These are phyloP conservation scores for Acrodontium crateriforme DNA, from an alignment of 2,329 filamentous ascomycete species.

Conservation along the genomic window DNA sequence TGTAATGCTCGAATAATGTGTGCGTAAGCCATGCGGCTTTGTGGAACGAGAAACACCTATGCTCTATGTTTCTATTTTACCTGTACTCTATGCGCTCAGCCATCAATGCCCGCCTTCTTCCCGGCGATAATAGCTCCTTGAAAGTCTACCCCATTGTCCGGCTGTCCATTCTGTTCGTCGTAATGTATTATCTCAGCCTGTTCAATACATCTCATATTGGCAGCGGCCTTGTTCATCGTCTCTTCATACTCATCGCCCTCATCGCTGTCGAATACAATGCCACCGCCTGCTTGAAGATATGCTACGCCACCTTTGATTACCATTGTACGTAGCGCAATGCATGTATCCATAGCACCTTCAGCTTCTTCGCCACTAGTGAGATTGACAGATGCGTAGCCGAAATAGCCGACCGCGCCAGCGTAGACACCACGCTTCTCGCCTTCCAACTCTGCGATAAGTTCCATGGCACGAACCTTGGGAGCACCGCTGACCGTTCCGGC, in stretches of 20 bases:
- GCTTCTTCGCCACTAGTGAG: conserved; percentile 41
- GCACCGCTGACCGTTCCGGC: conserved; percentile 91
- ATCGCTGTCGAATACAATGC: conserved; percentile 90
- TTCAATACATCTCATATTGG: conserved; percentile 79
- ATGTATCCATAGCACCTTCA: conserved; percentile 86
- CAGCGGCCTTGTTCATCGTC: conserved; percentile 90
- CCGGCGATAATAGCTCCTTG: no score
- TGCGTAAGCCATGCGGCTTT: no score
- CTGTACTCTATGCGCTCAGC: no score
- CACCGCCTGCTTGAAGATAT: conserved; percentile 78
- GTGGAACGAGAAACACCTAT: no score
- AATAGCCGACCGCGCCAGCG: conserved; percentile 92
- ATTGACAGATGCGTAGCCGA: conserved; percentile 68
- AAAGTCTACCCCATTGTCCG: no score
- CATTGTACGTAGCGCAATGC: conserved; percentile 79
- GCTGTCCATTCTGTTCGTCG: conserved; percentile 28
- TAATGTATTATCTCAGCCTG: conserved; percentile 61
- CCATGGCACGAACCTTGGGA: conserved; percentile 93
- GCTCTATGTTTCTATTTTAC: no score
- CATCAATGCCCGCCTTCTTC: no score
- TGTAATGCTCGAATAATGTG: no score
- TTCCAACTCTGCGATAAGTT: conserved; percentile 89
- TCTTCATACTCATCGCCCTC: conserved; percentile 85
- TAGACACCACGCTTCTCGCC: conserved; percentile 90
- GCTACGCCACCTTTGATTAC: conserved; percentile 79